Base-by-base conservation (phyloP, 2,329 filamentous ascomycete genomes). In the Penicillium sp. region DNA sequence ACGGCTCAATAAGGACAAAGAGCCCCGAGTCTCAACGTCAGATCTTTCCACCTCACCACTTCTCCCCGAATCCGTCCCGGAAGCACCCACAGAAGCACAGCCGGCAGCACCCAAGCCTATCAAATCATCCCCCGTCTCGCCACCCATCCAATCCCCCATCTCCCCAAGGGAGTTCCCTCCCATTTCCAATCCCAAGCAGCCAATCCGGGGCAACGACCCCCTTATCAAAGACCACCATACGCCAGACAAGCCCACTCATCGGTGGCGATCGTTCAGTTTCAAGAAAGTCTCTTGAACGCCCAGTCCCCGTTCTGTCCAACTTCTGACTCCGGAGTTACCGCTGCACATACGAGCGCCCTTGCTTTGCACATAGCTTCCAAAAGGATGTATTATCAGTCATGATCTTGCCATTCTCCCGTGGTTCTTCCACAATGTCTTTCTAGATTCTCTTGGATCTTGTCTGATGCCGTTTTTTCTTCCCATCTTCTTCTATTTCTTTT, bases 1-100 rank as follows among this genome's bases (percentile, higher is more conserved):
- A 59, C 91, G 88, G 72, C 89, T 89, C 4, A 61, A 56, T 48
- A 75, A 72, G 49, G 70, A 75, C 22, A 73, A 71, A 57, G 73
- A 77, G 39, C 74, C 59, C 32, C 65, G 66, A 42, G 47, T 54
- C n/a, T 67, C 65, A 8, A 65, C 66, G 24, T 72, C 67, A 6
- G 64, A 67, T 47, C 45, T 67, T 4, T 54, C 53, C 2, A 22
- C 32, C 31, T 49, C 65, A 24, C 43, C 62, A 4, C 52, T 61
- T 42, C 31, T 54, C 13, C 34, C 47, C 24, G 40, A 50, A 6
- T 56, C 60, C 9, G 52, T 64, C 13, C 52, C 59, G 11, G 69
- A 68, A 48, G 47, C 55, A 29, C 58, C 60, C 4, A 24, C 43
- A 10, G 47, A 50, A 21, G 16, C 34, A 29, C 29, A 47, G 24